phyloP scores from a whole-genome alignment of 192 early-diverging fungal species.

The Tieghemiomyces parasiticus region DNA sequence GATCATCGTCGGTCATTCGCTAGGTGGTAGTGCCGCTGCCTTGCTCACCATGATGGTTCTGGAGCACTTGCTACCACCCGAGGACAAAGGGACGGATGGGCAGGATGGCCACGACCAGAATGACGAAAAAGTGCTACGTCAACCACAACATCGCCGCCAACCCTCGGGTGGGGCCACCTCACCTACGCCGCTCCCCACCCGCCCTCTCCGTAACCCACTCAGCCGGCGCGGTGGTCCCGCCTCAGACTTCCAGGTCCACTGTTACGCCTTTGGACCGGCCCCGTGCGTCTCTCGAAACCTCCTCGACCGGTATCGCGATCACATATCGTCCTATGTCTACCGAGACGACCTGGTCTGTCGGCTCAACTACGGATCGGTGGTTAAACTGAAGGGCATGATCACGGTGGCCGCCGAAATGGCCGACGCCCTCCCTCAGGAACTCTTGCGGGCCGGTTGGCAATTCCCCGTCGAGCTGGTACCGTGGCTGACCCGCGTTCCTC shows the following conservation, averaged over 20 bases:
- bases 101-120: background rate
- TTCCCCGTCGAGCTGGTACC: background rate
- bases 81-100: slow-evolving; percentile 9
- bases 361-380: slow-evolving; percentile 45
- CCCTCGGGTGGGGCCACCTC: background rate
- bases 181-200: slow-evolving; percentile 15
- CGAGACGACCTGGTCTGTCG: slow-evolving; percentile 46
- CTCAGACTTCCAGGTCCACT: slow-evolving; percentile 29
- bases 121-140: background rate
- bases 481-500: background rate
- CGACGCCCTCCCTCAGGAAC: slow-evolving; percentile 27
- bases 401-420: slow-evolving; percentile 35
- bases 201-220: slow-evolving; percentile 11
- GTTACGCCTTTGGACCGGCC: slow-evolving; percentile 38
- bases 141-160: background rate
- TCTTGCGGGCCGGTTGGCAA: slow-evolving; percentile 11
- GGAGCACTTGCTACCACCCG: slow-evolving; percentile 27
- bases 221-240: slow-evolving; percentile 19
- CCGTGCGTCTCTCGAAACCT: slow-evolving; percentile 35
- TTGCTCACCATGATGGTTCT: slow-evolving; percentile 56
- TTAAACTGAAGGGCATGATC: slow-evolving; percentile 41
- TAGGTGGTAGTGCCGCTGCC: slow-evolving; percentile 54
- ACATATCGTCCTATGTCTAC: slow-evolving; percentile 44
- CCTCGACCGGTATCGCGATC: slow-evolving; percentile 31
- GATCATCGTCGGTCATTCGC: slow-evolving; percentile 58